Evolutionary conservation across 2,329 filamentous ascomycete species (phyloP).

Genomic region (Aspergillus spinulosporus): DNA sequence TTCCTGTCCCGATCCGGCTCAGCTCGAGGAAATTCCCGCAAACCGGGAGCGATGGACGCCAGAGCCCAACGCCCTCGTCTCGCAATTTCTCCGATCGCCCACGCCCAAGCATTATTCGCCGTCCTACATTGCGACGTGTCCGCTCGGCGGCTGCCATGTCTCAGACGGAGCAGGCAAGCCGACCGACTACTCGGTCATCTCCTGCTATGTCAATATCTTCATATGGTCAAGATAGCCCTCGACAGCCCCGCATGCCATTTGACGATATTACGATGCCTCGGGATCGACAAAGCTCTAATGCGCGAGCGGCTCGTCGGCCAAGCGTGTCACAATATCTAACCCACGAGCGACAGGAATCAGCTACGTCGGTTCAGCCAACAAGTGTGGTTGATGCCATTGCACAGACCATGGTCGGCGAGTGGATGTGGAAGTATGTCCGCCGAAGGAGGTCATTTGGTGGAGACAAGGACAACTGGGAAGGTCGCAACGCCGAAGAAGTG

Average conservation of each 20-base stretch:
- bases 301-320: slow-evolving; percentile 26
- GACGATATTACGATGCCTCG: slow-evolving; percentile 65
- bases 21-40: slow-evolving; percentile 76
- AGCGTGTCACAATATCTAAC: slow-evolving; percentile 28
- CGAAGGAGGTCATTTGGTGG: slow-evolving; percentile 86
- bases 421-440: slow-evolving; percentile 52
- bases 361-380: slow-evolving; percentile 65
- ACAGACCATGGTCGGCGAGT: slow-evolving; percentile 94
- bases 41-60: slow-evolving; percentile 71
- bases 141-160: slow-evolving; percentile 77
- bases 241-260: slow-evolving; percentile 69
- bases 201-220: slow-evolving; percentile 65
- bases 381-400: slow-evolving; percentile 95
- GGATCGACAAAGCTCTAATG: slow-evolving; percentile 31
- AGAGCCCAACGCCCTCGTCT: slow-evolving; percentile 68
- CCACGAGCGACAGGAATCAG: slow-evolving; percentile 50
- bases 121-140: slow-evolving; percentile 72
- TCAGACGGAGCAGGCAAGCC: slow-evolving; percentile 49
- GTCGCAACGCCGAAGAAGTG: slow-evolving; percentile 65
- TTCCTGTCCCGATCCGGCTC: slow-evolving; percentile 84
- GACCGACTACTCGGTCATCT: slow-evolving; percentile 50
- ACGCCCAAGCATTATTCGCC: slow-evolving; percentile 55
- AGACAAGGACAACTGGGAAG: slow-evolving; percentile 51
- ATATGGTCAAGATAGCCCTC: slow-evolving; percentile 67
- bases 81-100: slow-evolving; percentile 58